Evolutionary conservation across 768 basidiomycete genomes (phyloP).

Genomic region (Kwoniella newhampshirensis): DNA sequence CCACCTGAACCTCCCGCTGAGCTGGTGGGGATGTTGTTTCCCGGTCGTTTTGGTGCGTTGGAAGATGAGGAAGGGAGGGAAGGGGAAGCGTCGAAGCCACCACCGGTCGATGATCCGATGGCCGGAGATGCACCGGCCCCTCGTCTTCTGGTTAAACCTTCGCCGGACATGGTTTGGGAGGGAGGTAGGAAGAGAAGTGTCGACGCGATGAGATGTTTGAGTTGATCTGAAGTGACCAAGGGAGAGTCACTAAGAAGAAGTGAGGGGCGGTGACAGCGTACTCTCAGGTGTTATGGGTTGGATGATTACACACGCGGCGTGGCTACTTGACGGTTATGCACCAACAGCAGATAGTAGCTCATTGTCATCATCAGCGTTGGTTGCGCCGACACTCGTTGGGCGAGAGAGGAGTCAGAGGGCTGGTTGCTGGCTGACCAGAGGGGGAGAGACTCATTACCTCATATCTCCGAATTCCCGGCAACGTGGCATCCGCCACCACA

Average conservation of each 20-base stretch:
- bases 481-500: not conserved
- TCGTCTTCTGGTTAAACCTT: constrained; percentile 52
- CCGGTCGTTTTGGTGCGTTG: constrained; percentile 17
- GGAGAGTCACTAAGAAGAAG: no score
- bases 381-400: no score
- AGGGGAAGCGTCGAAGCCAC: constrained; percentile 20
- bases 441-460: no score
- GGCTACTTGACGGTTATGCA: no score
- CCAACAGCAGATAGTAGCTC: no score
- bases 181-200: not conserved
- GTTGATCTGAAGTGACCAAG: no score
- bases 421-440: no score
- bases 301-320: no score
- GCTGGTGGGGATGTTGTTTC: constrained; percentile 57
- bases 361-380: no score
- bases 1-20: constrained; percentile 36
- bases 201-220: not conserved
- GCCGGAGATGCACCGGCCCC: constrained; percentile 41
- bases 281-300: no score
- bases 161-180: constrained; percentile 41
- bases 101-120: constrained; percentile 23
- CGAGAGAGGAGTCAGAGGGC: no score
- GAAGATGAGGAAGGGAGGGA: constrained; percentile 24
- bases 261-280: no score
- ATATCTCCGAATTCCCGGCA: constrained; percentile 11